These are phyloP conservation scores for Uromyces viciae-fabae DNA, from an alignment of 1,284 basidiomycete genomes.

Conservation along the genomic window DNA sequence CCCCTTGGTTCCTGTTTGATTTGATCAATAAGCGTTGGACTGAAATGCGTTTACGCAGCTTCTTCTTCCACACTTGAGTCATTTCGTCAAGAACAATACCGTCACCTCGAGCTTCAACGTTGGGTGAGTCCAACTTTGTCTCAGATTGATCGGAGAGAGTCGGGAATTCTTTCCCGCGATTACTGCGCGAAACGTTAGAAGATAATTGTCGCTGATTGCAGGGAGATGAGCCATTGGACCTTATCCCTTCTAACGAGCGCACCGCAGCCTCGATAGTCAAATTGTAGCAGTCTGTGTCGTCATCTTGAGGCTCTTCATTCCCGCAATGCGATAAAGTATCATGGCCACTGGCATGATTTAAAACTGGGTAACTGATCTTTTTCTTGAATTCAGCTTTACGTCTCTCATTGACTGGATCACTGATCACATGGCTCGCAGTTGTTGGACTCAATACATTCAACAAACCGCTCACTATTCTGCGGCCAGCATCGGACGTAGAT, in stretches of 20 bases:
- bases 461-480: neutral
- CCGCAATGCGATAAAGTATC: neutral
- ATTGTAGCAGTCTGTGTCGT: neutral
- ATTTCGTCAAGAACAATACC: neutral
- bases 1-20: neutral
- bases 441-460: neutral
- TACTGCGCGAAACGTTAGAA: too few species aligned
- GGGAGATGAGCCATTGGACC: neutral
- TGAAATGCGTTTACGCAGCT: neutral
- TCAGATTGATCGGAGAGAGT: neutral
- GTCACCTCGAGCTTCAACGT: neutral
- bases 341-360: constrained; percentile 16
- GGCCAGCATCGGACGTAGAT: neutral
- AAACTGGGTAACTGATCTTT: constrained; percentile 23
- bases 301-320: neutral
- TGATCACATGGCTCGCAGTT: neutral
- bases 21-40: constrained; percentile 3
- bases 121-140: neutral
- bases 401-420: neutral
- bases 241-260: constrained; percentile 18
- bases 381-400: constrained; percentile 22
- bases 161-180: neutral
- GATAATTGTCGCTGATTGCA: too few species aligned
- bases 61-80: neutral
- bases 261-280: constrained; percentile 13